Evolutionary conservation across 1,284 basidiomycete species (phyloP).

Genomic region (Athelia sp.): DNA sequence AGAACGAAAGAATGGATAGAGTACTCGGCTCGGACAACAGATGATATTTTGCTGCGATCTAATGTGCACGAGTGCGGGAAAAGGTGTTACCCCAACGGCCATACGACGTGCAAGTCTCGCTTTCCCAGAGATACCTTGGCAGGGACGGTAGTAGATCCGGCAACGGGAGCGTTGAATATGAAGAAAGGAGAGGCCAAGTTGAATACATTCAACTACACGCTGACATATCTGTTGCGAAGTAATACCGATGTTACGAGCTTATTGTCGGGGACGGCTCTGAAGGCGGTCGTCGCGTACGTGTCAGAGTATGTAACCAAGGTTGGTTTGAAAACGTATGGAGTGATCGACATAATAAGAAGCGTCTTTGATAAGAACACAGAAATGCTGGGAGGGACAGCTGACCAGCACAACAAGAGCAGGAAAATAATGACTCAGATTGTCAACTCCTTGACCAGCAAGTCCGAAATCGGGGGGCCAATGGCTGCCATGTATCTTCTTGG

Average conservation of each 20-base stretch:
- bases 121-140: constrained; percentile 18
- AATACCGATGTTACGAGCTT: constrained; percentile 32
- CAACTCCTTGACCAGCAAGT: constrained; percentile 21
- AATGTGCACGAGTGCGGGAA: constrained; percentile 11
- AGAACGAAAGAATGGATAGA: too few species aligned
- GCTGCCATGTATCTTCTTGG: constrained; percentile 21
- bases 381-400: constrained; percentile 9
- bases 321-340: constrained; percentile 25
- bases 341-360: constrained; percentile 25
- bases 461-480: constrained; percentile 28
- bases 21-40: too few species aligned
- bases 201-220: constrained; percentile 23
- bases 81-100: constrained; percentile 9
- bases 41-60: constrained; percentile 12
- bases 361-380: constrained; percentile 19
- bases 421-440: constrained; percentile 22
- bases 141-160: constrained; percentile 15
- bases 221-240: constrained; percentile 28
- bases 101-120: constrained; percentile 19
- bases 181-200: constrained; percentile 28
- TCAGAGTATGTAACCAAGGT: constrained; percentile 36
- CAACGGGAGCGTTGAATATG: constrained; percentile 23
- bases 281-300: constrained; percentile 31
- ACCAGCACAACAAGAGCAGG: constrained; percentile 16
- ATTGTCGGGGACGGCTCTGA: constrained; percentile 29